Evolutionary conservation across 2,329 filamentous ascomycete genomes (phyloP).

Genomic region (Aspergillus ochraceus): DNA sequence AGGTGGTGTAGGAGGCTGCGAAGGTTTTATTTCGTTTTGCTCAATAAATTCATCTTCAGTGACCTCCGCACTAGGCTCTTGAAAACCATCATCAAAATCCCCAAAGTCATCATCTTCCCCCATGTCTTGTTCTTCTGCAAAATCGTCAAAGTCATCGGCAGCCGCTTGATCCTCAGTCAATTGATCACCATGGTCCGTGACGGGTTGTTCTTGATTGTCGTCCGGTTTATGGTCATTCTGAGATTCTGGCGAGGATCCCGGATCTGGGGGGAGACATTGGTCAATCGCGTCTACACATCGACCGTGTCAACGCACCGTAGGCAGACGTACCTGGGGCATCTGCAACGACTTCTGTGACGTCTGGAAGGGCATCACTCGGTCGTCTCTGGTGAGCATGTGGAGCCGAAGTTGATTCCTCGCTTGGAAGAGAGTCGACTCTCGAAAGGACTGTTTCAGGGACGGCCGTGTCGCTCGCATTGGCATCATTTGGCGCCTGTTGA

Average conservation of each 20-base stretch:
- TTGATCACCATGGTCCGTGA: slow-evolving; percentile 48
- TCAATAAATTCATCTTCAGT: slow-evolving; percentile 25
- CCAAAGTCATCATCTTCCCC: slow-evolving; percentile 58
- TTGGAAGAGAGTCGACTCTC: slow-evolving; percentile 42
- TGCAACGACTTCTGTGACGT: slow-evolving; percentile 42
- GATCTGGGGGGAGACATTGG: slow-evolving; percentile 54
- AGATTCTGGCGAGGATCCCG: slow-evolving; percentile 52
- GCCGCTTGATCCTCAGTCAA: slow-evolving; percentile 68
- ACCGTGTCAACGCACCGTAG: slow-evolving; percentile 28
- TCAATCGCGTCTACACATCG: slow-evolving; percentile 56
- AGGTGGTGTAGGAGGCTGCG: slow-evolving; percentile 34
- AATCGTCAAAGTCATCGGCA: slow-evolving; percentile 59
- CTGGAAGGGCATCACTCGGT: slow-evolving; percentile 45
- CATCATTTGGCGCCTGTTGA: slow-evolving; percentile 10
- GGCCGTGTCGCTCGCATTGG: slow-evolving; percentile 12
- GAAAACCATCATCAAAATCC: slow-evolving; percentile 69
- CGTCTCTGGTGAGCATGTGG: slow-evolving; percentile 42
- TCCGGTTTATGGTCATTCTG: slow-evolving; percentile 49
- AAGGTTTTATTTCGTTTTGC: slow-evolving; percentile 11
- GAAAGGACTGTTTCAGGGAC: slow-evolving; percentile 48
- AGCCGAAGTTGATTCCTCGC: slow-evolving; percentile 32
- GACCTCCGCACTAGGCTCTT: slow-evolving; percentile 44
- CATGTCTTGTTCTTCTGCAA: slow-evolving; percentile 52
- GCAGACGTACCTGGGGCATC: slow-evolving; percentile 59
- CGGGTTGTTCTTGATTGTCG: slow-evolving; percentile 44